phyloP scores from a whole-genome alignment of 768 basidiomycete species.

The Chiua virens region DNA sequence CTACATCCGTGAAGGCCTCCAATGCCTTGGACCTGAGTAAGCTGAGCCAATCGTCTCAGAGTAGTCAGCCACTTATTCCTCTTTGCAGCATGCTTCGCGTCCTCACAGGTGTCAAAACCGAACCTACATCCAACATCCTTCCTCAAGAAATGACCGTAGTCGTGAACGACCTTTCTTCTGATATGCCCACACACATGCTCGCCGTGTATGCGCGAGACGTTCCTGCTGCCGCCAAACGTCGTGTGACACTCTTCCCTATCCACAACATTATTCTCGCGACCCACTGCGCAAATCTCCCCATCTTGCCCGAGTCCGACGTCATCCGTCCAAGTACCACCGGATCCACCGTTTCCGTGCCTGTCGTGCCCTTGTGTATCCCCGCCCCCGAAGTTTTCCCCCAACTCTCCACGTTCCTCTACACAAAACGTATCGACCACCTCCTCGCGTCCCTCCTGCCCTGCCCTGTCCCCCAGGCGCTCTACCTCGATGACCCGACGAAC shows the following conservation, averaged over 20 bases:
- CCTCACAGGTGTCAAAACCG: constrained; percentile 28
- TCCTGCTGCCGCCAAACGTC: constrained; percentile 25
- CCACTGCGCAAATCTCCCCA: constrained; percentile 30
- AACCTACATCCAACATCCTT: constrained; percentile 19
- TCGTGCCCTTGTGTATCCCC: constrained; percentile 69
- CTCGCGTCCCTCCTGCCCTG: constrained; percentile 62
- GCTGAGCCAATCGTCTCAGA: not conserved
- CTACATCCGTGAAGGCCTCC: constrained; percentile 30
- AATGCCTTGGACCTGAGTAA: constrained; percentile 29
- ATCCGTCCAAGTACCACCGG: constrained; percentile 12
- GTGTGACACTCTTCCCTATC: constrained; percentile 36
- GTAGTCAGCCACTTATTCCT: constrained; percentile 6
- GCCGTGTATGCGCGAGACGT: constrained; percentile 28
- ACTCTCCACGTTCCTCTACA: constrained; percentile 69
- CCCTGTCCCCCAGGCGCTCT: constrained; percentile 27
- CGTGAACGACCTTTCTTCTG: constrained; percentile 31
- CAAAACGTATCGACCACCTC: constrained; percentile 57
- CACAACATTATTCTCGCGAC: constrained; percentile 38
- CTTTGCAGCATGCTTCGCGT: constrained; percentile 30
- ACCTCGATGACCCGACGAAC: constrained; percentile 22
- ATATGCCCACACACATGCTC: constrained; percentile 34
- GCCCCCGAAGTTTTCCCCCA: constrained; percentile 67
- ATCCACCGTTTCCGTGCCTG: constrained; percentile 45
- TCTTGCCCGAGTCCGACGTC: constrained; percentile 18
- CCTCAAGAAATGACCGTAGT: constrained; percentile 27